Evolutionary conservation across 805 yeast species (phyloP).

Genomic region (Grigorovia yakushimaensis): DNA sequence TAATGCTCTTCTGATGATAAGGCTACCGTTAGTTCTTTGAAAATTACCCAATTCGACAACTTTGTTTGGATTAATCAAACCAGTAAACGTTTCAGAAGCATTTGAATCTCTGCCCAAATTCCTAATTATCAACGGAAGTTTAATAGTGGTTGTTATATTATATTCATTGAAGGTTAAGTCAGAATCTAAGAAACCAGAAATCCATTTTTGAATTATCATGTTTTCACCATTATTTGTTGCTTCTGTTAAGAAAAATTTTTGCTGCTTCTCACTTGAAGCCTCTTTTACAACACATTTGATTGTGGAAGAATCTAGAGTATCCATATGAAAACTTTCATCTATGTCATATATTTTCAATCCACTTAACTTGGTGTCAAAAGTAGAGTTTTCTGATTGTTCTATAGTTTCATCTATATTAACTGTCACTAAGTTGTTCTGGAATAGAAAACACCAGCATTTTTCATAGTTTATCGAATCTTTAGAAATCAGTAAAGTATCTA

Average conservation of each 20-base stretch:
- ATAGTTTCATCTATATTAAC: conserved; percentile 6
- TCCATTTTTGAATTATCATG: conserved; percentile 33
- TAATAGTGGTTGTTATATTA: conserved; percentile 27
- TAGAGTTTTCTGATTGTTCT: conserved; percentile 2
- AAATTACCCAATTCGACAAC: conserved; percentile 12
- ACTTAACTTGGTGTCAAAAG: conserved; percentile 7
- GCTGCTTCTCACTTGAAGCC: neutral
- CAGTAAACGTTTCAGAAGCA: conserved; percentile 11
- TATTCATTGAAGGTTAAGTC: conserved; percentile 24
- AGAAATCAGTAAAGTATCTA: conserved; percentile 28
- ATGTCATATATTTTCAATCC: conserved; percentile 11
- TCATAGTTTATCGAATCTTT: conserved; percentile 19
- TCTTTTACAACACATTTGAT: conserved; percentile 9
- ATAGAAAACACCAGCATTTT: conserved; percentile 28
- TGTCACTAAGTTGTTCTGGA: conserved; percentile 20
- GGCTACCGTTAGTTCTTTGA: conserved; percentile 12
- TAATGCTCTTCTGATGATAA: conserved; percentile 18
- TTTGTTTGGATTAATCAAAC: conserved; percentile 13
- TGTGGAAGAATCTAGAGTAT: conserved; percentile 17
- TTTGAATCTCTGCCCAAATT: conserved; percentile 3
- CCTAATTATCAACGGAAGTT: conserved; percentile 13
- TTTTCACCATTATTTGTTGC: conserved; percentile 21
- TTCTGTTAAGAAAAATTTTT: conserved; percentile 16
- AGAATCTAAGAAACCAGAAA: conserved; percentile 30
- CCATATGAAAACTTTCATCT: conserved; percentile 8